These are phyloP conservation scores for Mitragyna speciosa DNA, from an alignment of 257 asterid genomes.

Conservation along the genomic window DNA sequence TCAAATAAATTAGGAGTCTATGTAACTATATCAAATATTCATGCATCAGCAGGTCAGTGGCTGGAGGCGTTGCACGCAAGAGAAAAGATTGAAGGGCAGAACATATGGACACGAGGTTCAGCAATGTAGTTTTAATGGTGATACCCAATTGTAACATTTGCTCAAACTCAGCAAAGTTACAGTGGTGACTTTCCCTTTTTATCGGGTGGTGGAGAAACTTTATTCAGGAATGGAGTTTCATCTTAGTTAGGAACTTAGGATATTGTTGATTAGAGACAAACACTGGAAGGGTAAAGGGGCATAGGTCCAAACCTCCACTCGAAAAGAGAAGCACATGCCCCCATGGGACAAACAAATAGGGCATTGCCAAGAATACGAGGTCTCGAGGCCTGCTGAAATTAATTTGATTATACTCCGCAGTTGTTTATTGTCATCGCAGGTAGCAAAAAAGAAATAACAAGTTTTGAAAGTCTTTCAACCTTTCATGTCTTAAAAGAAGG, in stretches of 20 bases:
- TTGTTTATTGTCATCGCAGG: not conserved
- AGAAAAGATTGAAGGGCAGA: slow-evolving; percentile 37
- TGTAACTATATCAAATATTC: slow-evolving; percentile 38
- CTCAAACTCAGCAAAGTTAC: not conserved
- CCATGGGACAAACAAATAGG: not conserved
- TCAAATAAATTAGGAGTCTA: slow-evolving; percentile 44
- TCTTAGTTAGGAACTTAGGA: not conserved
- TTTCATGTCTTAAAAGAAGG: not conserved
- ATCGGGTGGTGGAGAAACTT: not conserved
- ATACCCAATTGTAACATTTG: not conserved
- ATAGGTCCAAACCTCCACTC: not conserved
- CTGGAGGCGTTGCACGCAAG: slow-evolving; percentile 32
- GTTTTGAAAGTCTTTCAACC: too few relatives aligned
- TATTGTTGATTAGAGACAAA: not conserved
- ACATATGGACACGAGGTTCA: slow-evolving; percentile 40
- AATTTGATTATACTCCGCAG: not conserved
- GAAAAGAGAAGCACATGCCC: too few relatives aligned
- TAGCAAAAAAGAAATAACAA: not conserved
- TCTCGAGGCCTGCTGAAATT: not conserved
- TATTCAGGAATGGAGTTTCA: not conserved
- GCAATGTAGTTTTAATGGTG: slow-evolving; percentile 13
- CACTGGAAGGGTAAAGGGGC: not conserved
- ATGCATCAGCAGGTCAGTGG: slow-evolving; percentile 51
- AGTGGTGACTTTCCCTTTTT: not conserved
- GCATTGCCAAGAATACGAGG: not conserved